Base-by-base conservation (phyloP, 495 filamentous ascomycete species). In the Annulohypoxylon maeteangense region DNA sequence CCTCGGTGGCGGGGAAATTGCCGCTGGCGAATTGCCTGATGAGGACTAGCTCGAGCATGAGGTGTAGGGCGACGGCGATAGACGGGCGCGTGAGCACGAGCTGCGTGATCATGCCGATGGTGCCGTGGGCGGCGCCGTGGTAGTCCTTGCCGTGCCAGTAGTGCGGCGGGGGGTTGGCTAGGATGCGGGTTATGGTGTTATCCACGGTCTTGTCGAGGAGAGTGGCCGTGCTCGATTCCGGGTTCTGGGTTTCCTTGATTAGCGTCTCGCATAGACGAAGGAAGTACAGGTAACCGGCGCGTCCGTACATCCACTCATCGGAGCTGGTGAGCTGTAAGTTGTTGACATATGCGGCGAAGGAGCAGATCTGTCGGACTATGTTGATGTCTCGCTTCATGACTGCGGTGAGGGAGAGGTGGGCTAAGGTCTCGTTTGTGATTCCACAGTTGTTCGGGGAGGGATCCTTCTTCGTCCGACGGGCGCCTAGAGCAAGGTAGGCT, bases 51-150 rank as follows among this genome's bases (percentile, higher is more conserved):
- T 72, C 73, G 0, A 90, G 62, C n/a, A 82, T 69, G 5, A 75
- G 68, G 63, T 84, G 79, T 2, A 90, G 67, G 62, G 76, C 74
- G 1, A 68, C 47, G 1, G 79, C 78, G 11, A 72, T 53, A 40
- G 65, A 42, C 0, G 79, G 79, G 3, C 66, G 70, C 0, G 87
- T 85, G 5, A 90, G 79, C 0, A 89, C 81, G n/a, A 90, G 74
- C 71, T 91, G 89, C 4, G 84, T 86, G 56, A 91, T 76, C 75
- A 90, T 90, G 0, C 89, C 87, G 38, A 90, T 82, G 4, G 82
- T 78, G 7, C 90, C 90, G 67, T 91, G 88, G 1, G 82, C 86
- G 3, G 89, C 87, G 36, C 90, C 90, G 4, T 89, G 68, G 71
- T 89, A 90, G 0, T 82, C 77, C 32, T 83, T 86, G n/a, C 81